Evolutionary conservation across 495 filamentous ascomycete species (phyloP).

Genomic region (Hamigera avellanea): DNA sequence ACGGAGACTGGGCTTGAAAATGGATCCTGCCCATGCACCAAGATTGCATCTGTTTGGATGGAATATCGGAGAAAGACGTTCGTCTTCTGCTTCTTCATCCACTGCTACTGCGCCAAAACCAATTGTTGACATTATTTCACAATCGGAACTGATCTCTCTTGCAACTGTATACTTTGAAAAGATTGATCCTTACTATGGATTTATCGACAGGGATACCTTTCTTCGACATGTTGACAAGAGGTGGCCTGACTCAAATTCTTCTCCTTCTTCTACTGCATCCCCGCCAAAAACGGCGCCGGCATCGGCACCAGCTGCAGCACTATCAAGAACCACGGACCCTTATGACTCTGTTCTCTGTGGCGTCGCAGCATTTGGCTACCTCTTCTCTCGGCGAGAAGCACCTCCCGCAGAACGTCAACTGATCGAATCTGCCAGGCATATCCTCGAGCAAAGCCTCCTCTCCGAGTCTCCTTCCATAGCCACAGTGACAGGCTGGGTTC

Average conservation of each 20-base stretch:
- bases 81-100: constrained; percentile 4
- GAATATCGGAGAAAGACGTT: constrained; percentile 33
- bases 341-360: constrained; percentile 37
- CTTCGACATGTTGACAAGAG: constrained; percentile 16
- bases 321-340: constrained; percentile 1
- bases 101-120: not conserved
- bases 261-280: not conserved
- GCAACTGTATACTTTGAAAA: constrained; percentile 35
- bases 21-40: constrained; percentile 37
- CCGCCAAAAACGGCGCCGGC: not conserved
- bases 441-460: constrained; percentile 31
- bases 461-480: constrained; percentile 22
- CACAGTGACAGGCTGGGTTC: constrained; percentile 38
- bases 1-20: constrained; percentile 32
- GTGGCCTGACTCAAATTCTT: constrained; percentile 12
- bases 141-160: constrained; percentile 20
- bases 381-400: constrained; percentile 27
- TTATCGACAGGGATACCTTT: constrained; percentile 26
- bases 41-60: constrained; percentile 40
- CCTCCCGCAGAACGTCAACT: constrained; percentile 20
- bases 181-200: constrained; percentile 36
- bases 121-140: constrained; percentile 24
- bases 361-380: constrained; percentile 34
- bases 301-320: not conserved
- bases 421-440: constrained; percentile 26